Conservation (phyloP, 257 asterid species). For the Nicotiana benthamiana region DNA sequence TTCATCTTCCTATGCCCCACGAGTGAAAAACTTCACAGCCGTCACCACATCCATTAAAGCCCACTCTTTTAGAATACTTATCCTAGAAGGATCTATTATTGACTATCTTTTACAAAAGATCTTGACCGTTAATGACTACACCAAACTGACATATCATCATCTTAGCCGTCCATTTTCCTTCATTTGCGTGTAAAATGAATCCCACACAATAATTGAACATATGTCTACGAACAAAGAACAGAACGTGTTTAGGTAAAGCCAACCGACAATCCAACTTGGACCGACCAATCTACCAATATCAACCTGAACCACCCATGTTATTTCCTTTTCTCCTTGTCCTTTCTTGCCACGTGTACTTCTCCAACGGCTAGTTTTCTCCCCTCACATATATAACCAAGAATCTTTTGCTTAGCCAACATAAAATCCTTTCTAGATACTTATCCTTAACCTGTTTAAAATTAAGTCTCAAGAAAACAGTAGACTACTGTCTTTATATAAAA, state of each 20-base stretch:
- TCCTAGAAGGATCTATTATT: neutral
- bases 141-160: no score
- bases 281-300: conserved; percentile 50
- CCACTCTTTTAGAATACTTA: neutral
- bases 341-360: conserved; percentile 24
- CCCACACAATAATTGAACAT: neutral
- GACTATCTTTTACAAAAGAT: neutral
- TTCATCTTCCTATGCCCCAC: neutral
- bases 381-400: neutral
- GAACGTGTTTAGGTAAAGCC: conserved; percentile 13
- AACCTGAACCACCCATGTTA: conserved; percentile 20
- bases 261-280: conserved; percentile 33
- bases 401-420: no score
- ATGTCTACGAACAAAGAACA: conserved; percentile 15
- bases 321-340: conserved; percentile 14
- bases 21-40: neutral
- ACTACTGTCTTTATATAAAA: neutral
- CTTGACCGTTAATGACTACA: neutral
- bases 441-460: neutral
- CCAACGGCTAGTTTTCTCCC: conserved; percentile 54
- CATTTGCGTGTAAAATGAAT: neutral
- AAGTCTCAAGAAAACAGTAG: neutral
- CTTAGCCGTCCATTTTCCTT: neutral
- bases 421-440: neutral
- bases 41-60: neutral